These are phyloP conservation scores for Yamadazyma dendronema DNA, from an alignment of 1,139 yeast genomes.

Conservation along the genomic window DNA sequence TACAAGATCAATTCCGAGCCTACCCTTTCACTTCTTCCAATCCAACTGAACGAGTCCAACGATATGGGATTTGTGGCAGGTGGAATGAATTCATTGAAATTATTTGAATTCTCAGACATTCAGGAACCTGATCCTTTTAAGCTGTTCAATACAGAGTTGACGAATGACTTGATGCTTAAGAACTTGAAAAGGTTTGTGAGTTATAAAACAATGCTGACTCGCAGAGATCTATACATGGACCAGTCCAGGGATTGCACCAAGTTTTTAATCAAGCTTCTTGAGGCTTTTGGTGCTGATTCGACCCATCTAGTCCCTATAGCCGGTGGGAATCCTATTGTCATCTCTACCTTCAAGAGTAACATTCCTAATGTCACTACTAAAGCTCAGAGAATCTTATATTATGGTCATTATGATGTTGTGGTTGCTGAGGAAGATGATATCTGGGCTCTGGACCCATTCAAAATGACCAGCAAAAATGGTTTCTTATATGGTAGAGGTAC, in stretches of 20 bases:
- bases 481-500: conserved; percentile 90
- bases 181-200: conserved; percentile 63
- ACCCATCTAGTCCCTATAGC: conserved; percentile 71
- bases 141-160: conserved; percentile 8
- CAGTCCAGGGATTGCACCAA: conserved; percentile 89
- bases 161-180: conserved; percentile 61
- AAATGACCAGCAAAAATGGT: conserved; percentile 74
- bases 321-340: conserved; percentile 80
- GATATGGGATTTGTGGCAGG: conserved; percentile 32
- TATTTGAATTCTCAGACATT: conserved; percentile 7
- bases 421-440: conserved; percentile 47
- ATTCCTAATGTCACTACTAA: conserved; percentile 11
- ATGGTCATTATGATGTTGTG: conserved; percentile 96
- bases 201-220: conserved; percentile 75
- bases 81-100: conserved; percentile 26
- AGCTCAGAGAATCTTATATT: conserved; percentile 61
- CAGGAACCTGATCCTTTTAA: conserved; percentile 1
- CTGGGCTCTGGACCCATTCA: conserved; percentile 83
- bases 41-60: conserved; percentile 2
- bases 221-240: conserved; percentile 62
- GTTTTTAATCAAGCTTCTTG: conserved; percentile 60
- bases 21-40: conserved; percentile 8
- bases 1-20: conserved; percentile 7
- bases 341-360: conserved; percentile 62
- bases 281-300: conserved; percentile 67